phyloP scores from a whole-genome alignment of 139 green algal species.

The Spirogloea muscicola region DNA sequence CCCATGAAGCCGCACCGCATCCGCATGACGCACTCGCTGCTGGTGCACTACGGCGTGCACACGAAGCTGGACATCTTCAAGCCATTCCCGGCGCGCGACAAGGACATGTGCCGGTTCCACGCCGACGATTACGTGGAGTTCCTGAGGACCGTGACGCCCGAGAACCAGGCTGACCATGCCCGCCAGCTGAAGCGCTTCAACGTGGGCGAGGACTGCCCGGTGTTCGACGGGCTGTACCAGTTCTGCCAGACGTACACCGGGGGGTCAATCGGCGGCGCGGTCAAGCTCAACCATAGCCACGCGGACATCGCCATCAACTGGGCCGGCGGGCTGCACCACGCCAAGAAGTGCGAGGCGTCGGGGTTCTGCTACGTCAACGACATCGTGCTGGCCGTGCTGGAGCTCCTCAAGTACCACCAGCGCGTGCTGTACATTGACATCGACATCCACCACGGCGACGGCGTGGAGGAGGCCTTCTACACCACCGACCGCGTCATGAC shows the following conservation, averaged over 20 bases:
- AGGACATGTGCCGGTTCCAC: constrained; percentile 73
- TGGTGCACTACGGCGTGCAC: constrained; percentile 86
- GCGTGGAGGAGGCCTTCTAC: constrained; percentile 99
- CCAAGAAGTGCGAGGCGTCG: constrained; percentile 74
- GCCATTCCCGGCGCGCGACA: constrained; percentile 41
- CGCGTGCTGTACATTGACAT: constrained; percentile 81
- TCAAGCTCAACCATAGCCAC: constrained; percentile 79
- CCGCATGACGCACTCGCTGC: constrained; percentile 84
- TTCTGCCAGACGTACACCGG: constrained; percentile 90
- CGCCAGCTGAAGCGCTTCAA: constrained; percentile 94
- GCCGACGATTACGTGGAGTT: constrained; percentile 87
- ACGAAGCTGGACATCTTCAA: constrained; percentile 78
- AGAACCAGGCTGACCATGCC: constrained; percentile 91
- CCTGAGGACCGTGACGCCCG: constrained; percentile 80
- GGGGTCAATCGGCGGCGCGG: constrained; percentile 80
- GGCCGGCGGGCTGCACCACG: constrained; percentile 93
- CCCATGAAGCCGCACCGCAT: constrained; percentile 82
- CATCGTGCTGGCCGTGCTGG: constrained; percentile 94
- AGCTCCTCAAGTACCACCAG: constrained; percentile 62
- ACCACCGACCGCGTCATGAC: constrained; percentile 94
- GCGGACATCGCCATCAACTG: constrained; percentile 94
- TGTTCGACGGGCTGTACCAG: constrained; percentile 92
- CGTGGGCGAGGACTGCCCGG: constrained; percentile 91
- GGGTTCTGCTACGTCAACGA: constrained; percentile 99
- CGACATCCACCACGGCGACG: constrained; percentile 94